Conservation (phyloP, 257 asterid genomes). For the Knoxia roxburghii region DNA sequence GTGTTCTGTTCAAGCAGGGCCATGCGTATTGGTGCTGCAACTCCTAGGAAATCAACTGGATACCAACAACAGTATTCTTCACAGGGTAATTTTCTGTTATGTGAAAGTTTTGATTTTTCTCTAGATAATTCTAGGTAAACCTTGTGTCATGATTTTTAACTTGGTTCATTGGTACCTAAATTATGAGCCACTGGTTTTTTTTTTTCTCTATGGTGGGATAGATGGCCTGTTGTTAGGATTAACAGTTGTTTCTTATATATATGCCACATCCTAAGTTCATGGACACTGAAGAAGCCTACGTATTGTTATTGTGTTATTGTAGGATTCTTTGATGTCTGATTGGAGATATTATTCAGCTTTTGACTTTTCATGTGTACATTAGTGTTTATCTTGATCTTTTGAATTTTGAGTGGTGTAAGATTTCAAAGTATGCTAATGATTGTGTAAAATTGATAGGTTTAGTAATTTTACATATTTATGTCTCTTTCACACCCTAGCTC, state of each 20-base stretch:
- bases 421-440: too few species aligned
- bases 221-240: neutral
- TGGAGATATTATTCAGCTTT: neutral
- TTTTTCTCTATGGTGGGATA: neutral
- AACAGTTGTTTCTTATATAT: neutral
- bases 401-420: too few species aligned
- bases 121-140: neutral
- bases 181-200: neutral
- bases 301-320: too few species aligned
- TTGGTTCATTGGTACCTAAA: neutral
- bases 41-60: slow-evolving; percentile 76
- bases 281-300: neutral
- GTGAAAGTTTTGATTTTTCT: neutral
- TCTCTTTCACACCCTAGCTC: neutral
- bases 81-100: slow-evolving; percentile 41
- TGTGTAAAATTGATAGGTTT: too few species aligned
- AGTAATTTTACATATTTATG: too few species aligned
- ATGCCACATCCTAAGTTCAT: neutral
- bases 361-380: neutral
- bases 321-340: too few species aligned
- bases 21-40: slow-evolving; percentile 92
- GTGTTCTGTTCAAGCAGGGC: slow-evolving; percentile 77
- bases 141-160: neutral
- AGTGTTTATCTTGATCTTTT: neutral
- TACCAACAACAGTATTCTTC: slow-evolving; percentile 66